Conservation (phyloP, 306 rosid genomes). For the Quercus bicolor region DNA sequence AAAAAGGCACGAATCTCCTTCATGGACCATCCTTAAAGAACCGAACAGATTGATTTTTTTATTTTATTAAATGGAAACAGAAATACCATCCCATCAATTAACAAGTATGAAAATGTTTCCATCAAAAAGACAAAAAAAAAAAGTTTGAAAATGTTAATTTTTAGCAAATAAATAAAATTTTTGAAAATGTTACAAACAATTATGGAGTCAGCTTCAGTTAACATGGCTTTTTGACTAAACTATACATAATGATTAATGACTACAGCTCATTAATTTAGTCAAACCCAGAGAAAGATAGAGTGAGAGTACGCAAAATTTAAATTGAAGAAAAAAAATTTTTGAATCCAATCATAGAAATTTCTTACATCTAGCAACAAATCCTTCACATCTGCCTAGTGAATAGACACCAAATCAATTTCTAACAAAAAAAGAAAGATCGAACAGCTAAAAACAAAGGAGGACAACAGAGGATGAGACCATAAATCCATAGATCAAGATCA, state of each 20-base stretch:
- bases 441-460: slow-evolving; percentile 64
- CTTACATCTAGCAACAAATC: neutral
- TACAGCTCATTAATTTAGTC: neutral
- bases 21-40: too few relatives aligned
- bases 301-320: neutral
- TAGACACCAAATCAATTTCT: neutral
- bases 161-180: too few relatives aligned
- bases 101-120: too few relatives aligned
- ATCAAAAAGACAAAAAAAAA: too few relatives aligned
- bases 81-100: too few relatives aligned
- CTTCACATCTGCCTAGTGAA: neutral
- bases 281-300: neutral
- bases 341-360: neutral
- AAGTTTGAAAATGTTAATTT: too few relatives aligned
- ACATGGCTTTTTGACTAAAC: neutral
- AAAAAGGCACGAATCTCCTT: too few relatives aligned
- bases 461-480: slow-evolving; percentile 86
- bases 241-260: neutral
- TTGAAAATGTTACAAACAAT: neutral
- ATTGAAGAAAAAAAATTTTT: neutral
- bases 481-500: slow-evolving; percentile 62
- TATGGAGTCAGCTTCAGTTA: neutral
- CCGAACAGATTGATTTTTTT: too few relatives aligned
- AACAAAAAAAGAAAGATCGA: neutral
- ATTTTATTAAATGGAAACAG: too few relatives aligned